Evolutionary conservation across 139 green algal genomes (phyloP).

Genomic region (Limnomonas spitsbergensis): DNA sequence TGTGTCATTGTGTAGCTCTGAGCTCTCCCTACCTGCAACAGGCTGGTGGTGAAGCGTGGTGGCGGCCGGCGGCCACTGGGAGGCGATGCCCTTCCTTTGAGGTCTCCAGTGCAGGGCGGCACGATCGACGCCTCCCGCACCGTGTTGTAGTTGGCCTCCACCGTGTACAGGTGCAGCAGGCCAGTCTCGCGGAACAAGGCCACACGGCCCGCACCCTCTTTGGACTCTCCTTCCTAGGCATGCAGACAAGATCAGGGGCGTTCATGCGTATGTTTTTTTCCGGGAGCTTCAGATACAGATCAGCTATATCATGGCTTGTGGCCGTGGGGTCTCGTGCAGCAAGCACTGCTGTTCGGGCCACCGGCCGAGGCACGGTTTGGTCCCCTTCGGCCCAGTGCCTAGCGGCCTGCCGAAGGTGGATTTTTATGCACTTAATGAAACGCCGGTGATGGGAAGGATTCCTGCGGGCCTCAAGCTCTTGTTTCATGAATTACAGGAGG

Average conservation of each 20-base stretch:
- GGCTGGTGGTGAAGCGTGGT: slow-evolving; percentile 20
- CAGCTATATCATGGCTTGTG: no score
- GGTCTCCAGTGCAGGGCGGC: slow-evolving; percentile 22
- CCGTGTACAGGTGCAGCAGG: slow-evolving; percentile 56
- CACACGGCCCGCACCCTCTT: slow-evolving; percentile 56
- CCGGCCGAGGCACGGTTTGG: no score
- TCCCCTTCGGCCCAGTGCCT: no score
- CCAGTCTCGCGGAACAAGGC: slow-evolving; percentile 49
- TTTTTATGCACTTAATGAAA: no score
- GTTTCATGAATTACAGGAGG: no score
- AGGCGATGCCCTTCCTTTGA: slow-evolving; percentile 39
- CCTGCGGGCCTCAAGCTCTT: no score
- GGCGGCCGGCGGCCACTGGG: slow-evolving; percentile 27
- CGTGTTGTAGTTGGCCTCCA: slow-evolving; percentile 37
- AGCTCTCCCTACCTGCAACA: slow-evolving; percentile 29
- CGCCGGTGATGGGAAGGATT: no score
- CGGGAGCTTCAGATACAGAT: no score
- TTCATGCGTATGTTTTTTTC: neutral
- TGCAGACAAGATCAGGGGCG: neutral
- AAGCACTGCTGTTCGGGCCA: no score
- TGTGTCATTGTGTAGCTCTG: neutral
- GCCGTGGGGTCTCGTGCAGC: no score
- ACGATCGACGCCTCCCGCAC: slow-evolving; percentile 6
- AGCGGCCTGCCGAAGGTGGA: no score
- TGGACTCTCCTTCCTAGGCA: slow-evolving; percentile 48